Percentiles rank a stretch among this genome's conserved stretches.
Evolutionary conservation across 441 rosid species (phyloP).

Genomic region (Viola pubescens): DNA sequence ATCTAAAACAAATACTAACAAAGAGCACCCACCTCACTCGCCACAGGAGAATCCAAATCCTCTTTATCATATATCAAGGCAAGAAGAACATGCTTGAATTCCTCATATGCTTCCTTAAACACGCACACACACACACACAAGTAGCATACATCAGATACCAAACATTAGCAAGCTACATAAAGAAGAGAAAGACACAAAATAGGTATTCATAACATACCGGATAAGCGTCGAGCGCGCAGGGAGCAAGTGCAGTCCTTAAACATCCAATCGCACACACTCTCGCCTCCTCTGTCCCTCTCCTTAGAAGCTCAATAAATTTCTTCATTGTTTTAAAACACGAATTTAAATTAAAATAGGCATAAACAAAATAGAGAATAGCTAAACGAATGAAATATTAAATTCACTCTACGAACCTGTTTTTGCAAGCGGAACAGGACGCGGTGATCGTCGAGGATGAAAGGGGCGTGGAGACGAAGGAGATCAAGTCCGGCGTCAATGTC

Average conservation of each 20-base stretch:
- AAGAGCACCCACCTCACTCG: slow-evolving; percentile 58
- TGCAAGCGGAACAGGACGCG: slow-evolving; percentile 74
- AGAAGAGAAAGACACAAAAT: not conserved
- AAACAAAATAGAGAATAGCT: not conserved
- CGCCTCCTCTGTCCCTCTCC: slow-evolving; percentile 63
- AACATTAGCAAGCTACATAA: not conserved
- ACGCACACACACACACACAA: slow-evolving; percentile 20
- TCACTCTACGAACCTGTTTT: slow-evolving; percentile 50
- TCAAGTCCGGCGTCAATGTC: slow-evolving; percentile 64
- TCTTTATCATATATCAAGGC: slow-evolving; percentile 76
- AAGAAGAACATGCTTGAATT: slow-evolving; percentile 93
- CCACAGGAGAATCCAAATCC: slow-evolving; percentile 80
- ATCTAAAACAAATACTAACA: not conserved
- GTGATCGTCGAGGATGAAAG: slow-evolving; percentile 69
- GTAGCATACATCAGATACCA: not conserved
- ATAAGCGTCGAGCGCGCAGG: slow-evolving; percentile 94
- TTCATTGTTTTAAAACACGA: slow-evolving; percentile 15
- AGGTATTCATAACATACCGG: slow-evolving; percentile 37
- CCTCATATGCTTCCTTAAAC: slow-evolving; percentile 95
- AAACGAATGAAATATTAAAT: not conserved
- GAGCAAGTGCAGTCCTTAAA: slow-evolving; percentile 77
- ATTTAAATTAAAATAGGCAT: not conserved
- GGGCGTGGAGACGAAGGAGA: slow-evolving; percentile 56
- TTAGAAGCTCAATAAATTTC: slow-evolving; percentile 88
- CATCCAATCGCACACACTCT: slow-evolving; percentile 60